phyloP scores from a whole-genome alignment of 768 basidiomycete species.

The Termitomyces eurrhizus region DNA sequence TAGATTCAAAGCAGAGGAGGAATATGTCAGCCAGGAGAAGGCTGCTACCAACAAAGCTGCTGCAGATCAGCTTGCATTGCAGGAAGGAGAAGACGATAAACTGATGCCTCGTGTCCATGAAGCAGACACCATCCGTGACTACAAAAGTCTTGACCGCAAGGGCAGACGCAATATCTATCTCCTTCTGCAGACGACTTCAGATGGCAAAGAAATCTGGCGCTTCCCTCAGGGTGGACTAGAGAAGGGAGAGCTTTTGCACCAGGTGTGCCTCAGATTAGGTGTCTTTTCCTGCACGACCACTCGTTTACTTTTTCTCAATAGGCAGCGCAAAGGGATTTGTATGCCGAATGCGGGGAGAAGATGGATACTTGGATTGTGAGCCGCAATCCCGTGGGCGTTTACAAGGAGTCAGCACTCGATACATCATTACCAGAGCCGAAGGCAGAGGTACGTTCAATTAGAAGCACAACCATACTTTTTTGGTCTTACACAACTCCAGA shows the following conservation, averaged over 20 bases:
- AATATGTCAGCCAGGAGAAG: slow-evolving; percentile 38
- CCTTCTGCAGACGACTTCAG: slow-evolving; percentile 53
- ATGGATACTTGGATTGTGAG: slow-evolving; percentile 98
- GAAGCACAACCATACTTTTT: not conserved
- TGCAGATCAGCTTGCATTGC: slow-evolving; percentile 50
- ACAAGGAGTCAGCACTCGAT: slow-evolving; percentile 43
- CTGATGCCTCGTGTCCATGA: slow-evolving; percentile 58
- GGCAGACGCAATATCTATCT: slow-evolving; percentile 88
- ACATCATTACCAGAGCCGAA: slow-evolving; percentile 22
- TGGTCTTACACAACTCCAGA: slow-evolving; percentile 36
- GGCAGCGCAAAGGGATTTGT: slow-evolving; percentile 73
- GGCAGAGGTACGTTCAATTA: slow-evolving; percentile 33
- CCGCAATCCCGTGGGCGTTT: slow-evolving; percentile 80
- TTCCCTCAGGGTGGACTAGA: slow-evolving; percentile 71
- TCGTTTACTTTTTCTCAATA: slow-evolving; percentile 23
- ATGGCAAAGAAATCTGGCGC: slow-evolving; percentile 63
- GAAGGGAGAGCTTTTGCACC: slow-evolving; percentile 70
- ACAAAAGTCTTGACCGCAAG: slow-evolving; percentile 74
- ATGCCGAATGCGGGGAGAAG: slow-evolving; percentile 65
- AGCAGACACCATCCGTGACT: slow-evolving; percentile 57
- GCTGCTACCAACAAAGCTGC: slow-evolving; percentile 53
- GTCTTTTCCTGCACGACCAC: not conserved
- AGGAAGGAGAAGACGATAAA: slow-evolving; percentile 60
- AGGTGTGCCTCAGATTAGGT: slow-evolving; percentile 41
- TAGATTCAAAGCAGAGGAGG: slow-evolving; percentile 45